Percentiles rank a stretch among this genome's conserved stretches.
phyloP scores from a whole-genome alignment of 1,139 yeast genomes.

The Zygoascus sp. region DNA sequence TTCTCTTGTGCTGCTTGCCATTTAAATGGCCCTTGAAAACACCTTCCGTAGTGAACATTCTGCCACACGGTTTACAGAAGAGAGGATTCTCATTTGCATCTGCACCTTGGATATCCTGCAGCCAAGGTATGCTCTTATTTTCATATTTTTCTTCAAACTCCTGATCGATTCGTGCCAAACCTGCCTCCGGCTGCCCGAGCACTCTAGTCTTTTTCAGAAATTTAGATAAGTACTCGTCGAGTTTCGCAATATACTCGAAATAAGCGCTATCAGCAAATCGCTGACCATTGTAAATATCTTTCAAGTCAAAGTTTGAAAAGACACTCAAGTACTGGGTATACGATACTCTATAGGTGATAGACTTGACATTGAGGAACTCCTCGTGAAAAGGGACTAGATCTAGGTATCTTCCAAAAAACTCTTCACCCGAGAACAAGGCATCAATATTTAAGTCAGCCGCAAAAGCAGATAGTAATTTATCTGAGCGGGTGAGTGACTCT shows the following conservation, averaged over 20 bases:
- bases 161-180: constrained; percentile 35
- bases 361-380: constrained; percentile 45
- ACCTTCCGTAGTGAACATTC: constrained; percentile 56
- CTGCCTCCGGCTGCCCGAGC: constrained; percentile 40
- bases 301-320: constrained; percentile 42
- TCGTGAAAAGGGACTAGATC: constrained; percentile 54
- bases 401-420: constrained; percentile 58
- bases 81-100: constrained; percentile 28
- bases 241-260: constrained; percentile 40
- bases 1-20: constrained; percentile 74
- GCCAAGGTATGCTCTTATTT: constrained; percentile 21
- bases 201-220: constrained; percentile 52
- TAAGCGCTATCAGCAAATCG: constrained; percentile 38
- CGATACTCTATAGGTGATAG: constrained; percentile 31
- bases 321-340: constrained; percentile 51
- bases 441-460: constrained; percentile 49
- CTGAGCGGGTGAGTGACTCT: constrained; percentile 7
- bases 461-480: constrained; percentile 31
- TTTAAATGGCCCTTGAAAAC: constrained; percentile 65
- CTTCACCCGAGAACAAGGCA: constrained; percentile 52
- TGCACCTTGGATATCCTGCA: constrained; percentile 26
- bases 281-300: constrained; percentile 21
- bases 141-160: constrained; percentile 36
- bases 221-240: constrained; percentile 44
- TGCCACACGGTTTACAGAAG: constrained; percentile 64